Percentiles rank a stretch among this genome's conserved stretches.
Evolutionary conservation across 2,329 filamentous ascomycete species (phyloP).

Genomic region (Cladophialophora chaetospira): DNA sequence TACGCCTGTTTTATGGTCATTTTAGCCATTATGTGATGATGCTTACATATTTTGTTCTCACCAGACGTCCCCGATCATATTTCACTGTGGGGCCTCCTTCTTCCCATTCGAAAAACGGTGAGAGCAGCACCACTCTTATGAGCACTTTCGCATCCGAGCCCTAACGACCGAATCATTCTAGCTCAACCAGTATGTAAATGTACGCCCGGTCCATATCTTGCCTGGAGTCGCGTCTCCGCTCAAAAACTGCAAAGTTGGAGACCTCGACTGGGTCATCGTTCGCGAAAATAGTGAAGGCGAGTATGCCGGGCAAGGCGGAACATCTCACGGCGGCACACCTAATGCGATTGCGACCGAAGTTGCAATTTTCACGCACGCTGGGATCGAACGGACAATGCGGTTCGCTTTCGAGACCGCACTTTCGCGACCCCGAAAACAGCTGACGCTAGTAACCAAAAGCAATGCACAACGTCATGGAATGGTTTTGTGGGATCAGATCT

Average conservation of each 20-base stretch:
- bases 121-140: neutral
- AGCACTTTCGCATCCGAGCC: neutral
- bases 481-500: conserved; percentile 47
- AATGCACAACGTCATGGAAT: conserved; percentile 95
- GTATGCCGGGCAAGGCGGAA: conserved; percentile 78
- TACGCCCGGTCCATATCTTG: conserved; percentile 56
- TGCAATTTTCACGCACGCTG: conserved; percentile 88
- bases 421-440: conserved; percentile 91
- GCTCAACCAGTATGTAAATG: conserved; percentile 60
- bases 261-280: conserved; percentile 66
- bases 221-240: conserved; percentile 55
- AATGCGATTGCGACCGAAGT: conserved; percentile 91
- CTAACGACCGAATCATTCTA: conserved; percentile 39
- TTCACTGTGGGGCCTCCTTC: conserved; percentile 57
- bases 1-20: neutral
- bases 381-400: conserved; percentile 90
- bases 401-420: conserved; percentile 98
- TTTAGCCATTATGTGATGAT: neutral
- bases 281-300: conserved; percentile 99
- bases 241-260: conserved; percentile 47
- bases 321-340: conserved; percentile 24
- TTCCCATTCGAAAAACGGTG: conserved; percentile 50
- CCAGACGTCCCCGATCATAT: conserved; percentile 60
- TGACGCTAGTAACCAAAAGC: conserved; percentile 99
- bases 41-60: neutral